phyloP scores from a whole-genome alignment of 129 eudicot species.

The Logfia minima region DNA sequence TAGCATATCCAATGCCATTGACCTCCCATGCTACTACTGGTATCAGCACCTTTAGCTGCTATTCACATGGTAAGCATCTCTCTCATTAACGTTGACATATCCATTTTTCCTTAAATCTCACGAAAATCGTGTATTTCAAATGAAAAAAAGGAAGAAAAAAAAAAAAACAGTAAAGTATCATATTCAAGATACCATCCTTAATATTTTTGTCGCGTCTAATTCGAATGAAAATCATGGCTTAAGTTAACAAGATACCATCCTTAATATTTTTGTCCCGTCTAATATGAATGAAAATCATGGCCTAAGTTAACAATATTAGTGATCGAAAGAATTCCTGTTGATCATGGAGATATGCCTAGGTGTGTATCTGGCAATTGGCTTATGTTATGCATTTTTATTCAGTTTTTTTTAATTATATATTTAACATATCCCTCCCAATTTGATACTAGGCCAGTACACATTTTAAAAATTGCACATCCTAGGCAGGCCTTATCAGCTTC shows the following conservation, averaged over 20 bases:
- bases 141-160: background rate
- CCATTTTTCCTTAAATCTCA: background rate
- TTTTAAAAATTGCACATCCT: too few relatives aligned
- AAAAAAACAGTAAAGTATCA: background rate
- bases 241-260: background rate
- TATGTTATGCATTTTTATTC: background rate
- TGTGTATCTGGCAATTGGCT: background rate
- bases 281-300: background rate
- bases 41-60: constrained; percentile 4
- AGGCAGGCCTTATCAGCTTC: too few relatives aligned
- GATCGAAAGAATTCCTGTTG: too few relatives aligned
- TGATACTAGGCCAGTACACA: background rate
- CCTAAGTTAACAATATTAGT: too few relatives aligned
- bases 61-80: constrained; percentile 5
- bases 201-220: background rate
- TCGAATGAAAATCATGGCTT: background rate
- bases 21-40: constrained; percentile 1
- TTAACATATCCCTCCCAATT: background rate
- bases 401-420: background rate
- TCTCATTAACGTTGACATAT: background rate
- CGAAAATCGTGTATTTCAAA: background rate
- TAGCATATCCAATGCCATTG: constrained; percentile 25
- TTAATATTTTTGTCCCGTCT: background rate
- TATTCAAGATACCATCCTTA: background rate
- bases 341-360: background rate